Base-by-base conservation (phyloP, 768 basidiomycete genomes). In the Russula compacta region DNA sequence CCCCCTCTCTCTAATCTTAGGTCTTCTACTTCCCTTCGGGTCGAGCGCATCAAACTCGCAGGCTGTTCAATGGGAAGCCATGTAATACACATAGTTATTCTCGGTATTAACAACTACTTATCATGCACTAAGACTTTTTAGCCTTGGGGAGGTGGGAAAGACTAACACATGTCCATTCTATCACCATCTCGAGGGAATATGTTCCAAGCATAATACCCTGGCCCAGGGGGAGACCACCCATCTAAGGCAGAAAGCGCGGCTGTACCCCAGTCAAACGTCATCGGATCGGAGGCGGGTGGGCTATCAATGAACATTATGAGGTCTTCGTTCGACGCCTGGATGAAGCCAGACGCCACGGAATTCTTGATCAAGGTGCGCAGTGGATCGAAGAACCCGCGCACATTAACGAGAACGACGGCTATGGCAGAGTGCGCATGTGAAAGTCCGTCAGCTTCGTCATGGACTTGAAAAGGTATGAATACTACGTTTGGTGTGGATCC, bases 371-470 rank as follows among this genome's bases (percentile, higher is more conserved):
- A 81, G 9, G 79, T 74, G 21, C 86, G 83, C n/a, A 99, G 76
- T 1, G 93, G 86, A 29, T 91, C 81, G 73, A 83, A 99, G 76
- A 87, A 97, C 0, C 80, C 80, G 33, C 82, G 80, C 32, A 97
- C 87, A 70, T 98, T 95, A n/a, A 97, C 69, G 29, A 97, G 74
- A 46, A 97, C 74, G 44, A 97, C 87, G 14, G 95, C 86, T 94
- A 69, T 15, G 49, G 65, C 10, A 64, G 12, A 11, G 10, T 17
- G 32, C 24, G 4, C 1, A 14, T 36, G 47, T 3, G n/a, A 50
- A 3, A 17, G 4, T 7, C n/a, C 11, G 48, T 56, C 39, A 56
- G 51, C 38, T 2, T 52, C 12, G 17, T 6, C 49, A 33, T 4
- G 59, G 47, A n/a, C 19, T 56, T 38, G 29, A 17, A n/a, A 33